Evolutionary conservation across 257 asterid genomes (phyloP).

Genomic region (Forsythia suspensa): DNA sequence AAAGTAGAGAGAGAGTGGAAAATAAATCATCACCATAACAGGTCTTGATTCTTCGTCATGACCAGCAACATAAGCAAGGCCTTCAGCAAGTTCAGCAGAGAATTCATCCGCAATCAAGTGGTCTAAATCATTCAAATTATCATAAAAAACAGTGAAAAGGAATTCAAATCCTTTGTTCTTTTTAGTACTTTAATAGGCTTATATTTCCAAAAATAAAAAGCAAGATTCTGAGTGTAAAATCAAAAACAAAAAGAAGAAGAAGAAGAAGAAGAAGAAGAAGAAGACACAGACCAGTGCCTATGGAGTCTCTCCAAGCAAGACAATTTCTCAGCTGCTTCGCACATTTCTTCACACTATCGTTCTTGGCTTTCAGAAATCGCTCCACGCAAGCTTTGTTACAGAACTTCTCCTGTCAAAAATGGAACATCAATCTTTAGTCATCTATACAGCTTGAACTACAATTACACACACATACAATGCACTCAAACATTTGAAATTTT

Average conservation of each 20-base stretch:
- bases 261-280: conserved; percentile 12
- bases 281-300: conserved; percentile 56
- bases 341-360: conserved; percentile 51
- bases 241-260: conserved; percentile 27
- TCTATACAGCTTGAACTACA: no score
- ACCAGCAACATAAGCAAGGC: conserved; percentile 93
- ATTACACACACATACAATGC: neutral
- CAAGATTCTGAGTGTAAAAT: conserved; percentile 40
- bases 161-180: neutral
- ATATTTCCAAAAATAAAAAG: conserved; percentile 6
- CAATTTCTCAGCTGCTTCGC: conserved; percentile 68
- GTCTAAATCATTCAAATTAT: conserved; percentile 42
- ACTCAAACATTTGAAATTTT: neutral
- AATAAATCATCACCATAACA: conserved; percentile 52
- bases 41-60: conserved; percentile 90
- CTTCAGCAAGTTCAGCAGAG: conserved; percentile 93
- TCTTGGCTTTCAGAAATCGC: conserved; percentile 48
- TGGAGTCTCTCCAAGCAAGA: conserved; percentile 88
- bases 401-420: conserved; percentile 43
- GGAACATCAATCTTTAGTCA: neutral
- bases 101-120: conserved; percentile 91
- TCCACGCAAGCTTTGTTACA: conserved; percentile 43
- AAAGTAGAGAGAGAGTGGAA: neutral
- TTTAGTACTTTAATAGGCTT: conserved; percentile 22
- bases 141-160: conserved; percentile 25